A percentile compares a stretch with the other conserved stretches of the same genome.
These are phyloP conservation scores for Fusarium circinatum DNA, from an alignment of 2,329 filamentous ascomycete genomes.

Conservation along the genomic window DNA sequence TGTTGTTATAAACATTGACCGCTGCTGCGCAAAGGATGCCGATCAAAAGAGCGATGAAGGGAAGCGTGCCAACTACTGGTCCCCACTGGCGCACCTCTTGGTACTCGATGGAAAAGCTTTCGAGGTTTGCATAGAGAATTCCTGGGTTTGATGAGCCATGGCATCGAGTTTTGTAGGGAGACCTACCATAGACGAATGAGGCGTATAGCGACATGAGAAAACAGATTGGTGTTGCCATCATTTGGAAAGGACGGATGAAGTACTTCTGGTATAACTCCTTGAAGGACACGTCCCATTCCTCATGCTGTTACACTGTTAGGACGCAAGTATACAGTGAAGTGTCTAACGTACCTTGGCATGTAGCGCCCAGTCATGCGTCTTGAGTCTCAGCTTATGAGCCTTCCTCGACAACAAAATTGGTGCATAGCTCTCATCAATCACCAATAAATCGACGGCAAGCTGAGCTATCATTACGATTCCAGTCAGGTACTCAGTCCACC, in stretches of 20 bases:
- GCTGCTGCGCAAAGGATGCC: neutral
- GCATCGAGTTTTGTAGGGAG: accelerated
- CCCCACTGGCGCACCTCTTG: neutral
- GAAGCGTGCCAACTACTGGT: neutral
- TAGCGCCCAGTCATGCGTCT: neutral
- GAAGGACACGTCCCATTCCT: neutral
- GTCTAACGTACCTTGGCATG: neutral
- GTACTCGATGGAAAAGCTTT: neutral
- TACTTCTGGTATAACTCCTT: neutral
- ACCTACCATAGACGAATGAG: neutral
- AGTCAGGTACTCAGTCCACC: neutral
- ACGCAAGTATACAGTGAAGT: too few species aligned
- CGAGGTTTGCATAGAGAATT: neutral
- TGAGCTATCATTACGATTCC: neutral
- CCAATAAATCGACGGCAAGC: neutral
- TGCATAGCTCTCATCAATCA: neutral
- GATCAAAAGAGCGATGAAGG: neutral
- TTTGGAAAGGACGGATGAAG: neutral
- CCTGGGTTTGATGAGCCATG: neutral
- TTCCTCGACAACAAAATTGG: neutral
- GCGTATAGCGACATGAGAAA: neutral
- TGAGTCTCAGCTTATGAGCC: neutral
- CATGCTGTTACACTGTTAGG: neutral
- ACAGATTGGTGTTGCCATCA: neutral
- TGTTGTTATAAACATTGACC: neutral